Conservation (phyloP, 2,329 filamentous ascomycete species). For the Arthroderma uncinatum region DNA sequence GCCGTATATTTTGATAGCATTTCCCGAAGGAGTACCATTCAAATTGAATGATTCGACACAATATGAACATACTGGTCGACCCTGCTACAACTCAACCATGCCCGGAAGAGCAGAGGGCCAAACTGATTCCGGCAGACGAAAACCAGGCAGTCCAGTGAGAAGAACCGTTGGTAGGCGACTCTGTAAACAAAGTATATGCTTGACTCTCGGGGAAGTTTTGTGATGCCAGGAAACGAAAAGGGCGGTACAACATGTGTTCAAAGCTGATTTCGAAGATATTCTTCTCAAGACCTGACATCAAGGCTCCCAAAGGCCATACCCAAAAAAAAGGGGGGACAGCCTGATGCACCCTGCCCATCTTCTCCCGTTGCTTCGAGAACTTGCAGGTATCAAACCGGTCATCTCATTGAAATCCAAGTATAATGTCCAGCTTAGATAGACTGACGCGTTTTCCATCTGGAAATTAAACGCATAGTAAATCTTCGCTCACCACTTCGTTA, state of each 20-base stretch:
- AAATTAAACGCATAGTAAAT: constrained; percentile 37
- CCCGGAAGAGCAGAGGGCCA: constrained; percentile 14
- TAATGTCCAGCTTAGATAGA: constrained; percentile 45
- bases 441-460: constrained; percentile 36
- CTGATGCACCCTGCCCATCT: constrained; percentile 36
- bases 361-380: constrained; percentile 35
- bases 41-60: constrained; percentile 26
- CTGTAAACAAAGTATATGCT: constrained; percentile 20
- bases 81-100: constrained; percentile 43
- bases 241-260: constrained; percentile 15
- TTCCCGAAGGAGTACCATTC: constrained; percentile 22
- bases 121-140: constrained; percentile 51
- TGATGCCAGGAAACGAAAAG: constrained; percentile 16
- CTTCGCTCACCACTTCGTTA: constrained; percentile 31
- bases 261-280: background rate
- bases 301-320: constrained; percentile 42
- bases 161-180: constrained; percentile 35
- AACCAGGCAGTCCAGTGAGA: constrained; percentile 25
- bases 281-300: constrained; percentile 13
- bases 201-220: constrained; percentile 25
- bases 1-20: constrained; percentile 23
- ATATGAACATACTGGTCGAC: constrained; percentile 36
- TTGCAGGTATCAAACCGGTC: constrained; percentile 38
- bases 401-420: constrained; percentile 53
- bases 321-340: constrained; percentile 37